Evolutionary conservation across 2,329 filamentous ascomycete species (phyloP).

Genomic region (Alternaria conjuncta): DNA sequence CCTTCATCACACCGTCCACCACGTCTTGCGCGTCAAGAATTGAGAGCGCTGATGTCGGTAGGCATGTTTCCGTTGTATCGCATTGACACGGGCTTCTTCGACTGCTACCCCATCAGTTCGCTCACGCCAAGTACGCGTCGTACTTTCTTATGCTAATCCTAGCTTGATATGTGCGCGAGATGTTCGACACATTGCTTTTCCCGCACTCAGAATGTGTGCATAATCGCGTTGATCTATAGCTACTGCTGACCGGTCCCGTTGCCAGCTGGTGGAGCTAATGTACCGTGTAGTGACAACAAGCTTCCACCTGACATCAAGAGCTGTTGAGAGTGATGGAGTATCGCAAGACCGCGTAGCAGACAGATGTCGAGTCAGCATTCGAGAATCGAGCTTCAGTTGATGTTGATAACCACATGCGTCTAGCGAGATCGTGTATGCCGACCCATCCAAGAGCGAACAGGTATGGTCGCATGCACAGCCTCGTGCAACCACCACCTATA

Average conservation of each 20-base stretch:
- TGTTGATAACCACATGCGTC: too few species aligned
- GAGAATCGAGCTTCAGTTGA: too few species aligned
- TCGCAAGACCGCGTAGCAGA: too few species aligned
- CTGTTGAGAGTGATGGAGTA: too few species aligned
- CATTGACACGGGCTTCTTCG: neutral
- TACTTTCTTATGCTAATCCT: neutral
- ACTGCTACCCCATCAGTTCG: neutral
- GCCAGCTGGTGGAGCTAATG: neutral
- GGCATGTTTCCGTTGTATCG: neutral
- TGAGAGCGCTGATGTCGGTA: neutral
- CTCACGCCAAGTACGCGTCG: neutral
- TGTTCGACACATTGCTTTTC: neutral
- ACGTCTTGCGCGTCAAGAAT: neutral
- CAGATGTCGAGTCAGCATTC: too few species aligned
- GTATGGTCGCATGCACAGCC: too few species aligned
- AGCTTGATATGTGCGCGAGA: neutral
- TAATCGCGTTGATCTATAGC: neutral
- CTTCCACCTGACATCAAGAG: too few species aligned
- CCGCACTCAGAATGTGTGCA: neutral
- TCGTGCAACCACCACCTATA: too few species aligned
- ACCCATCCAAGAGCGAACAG: too few species aligned
- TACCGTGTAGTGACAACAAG: neutral
- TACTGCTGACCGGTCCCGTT: neutral
- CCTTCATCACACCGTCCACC: conserved; percentile 10
- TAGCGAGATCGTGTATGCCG: too few species aligned